Conservation (phyloP, 768 basidiomycete species). For the Lentinula guzmanii region DNA sequence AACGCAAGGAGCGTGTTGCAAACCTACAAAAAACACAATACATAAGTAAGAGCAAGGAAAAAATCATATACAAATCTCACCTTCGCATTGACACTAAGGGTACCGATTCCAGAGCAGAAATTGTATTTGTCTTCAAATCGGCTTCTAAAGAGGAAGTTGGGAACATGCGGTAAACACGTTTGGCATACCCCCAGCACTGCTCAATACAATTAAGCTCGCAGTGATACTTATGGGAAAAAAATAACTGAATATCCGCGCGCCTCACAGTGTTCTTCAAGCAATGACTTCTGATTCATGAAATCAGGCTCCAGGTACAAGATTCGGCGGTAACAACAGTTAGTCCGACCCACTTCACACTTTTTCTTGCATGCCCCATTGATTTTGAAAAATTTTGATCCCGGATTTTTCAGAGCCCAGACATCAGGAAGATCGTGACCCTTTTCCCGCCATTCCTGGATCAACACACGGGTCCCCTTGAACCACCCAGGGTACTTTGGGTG, state of each 20-base stretch:
- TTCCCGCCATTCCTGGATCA: constrained; percentile 9
- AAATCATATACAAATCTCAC: neutral
- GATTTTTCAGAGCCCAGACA: neutral
- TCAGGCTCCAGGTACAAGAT: constrained; percentile 24
- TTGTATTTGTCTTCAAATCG: constrained; percentile 21
- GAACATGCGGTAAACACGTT: constrained; percentile 15
- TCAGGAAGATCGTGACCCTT: no score
- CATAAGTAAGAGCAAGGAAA: neutral
- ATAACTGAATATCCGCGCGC: constrained; percentile 16
- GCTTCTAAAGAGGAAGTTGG: constrained; percentile 14
- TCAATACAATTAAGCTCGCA: constrained; percentile 23
- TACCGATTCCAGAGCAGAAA: constrained; percentile 17
- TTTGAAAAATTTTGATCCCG: neutral
- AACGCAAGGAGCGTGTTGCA: constrained; percentile 15
- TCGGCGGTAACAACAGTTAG: constrained; percentile 18
- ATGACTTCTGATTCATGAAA: constrained; percentile 15
- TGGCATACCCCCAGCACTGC: constrained; percentile 17
- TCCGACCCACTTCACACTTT: constrained; percentile 9
- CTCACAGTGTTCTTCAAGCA: constrained; percentile 8
- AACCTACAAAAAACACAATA: constrained; percentile 9
- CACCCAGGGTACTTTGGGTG: neutral
- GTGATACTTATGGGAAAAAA: constrained; percentile 25
- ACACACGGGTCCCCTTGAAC: constrained; percentile 17
- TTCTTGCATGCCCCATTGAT: constrained; percentile 1
- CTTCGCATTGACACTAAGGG: constrained; percentile 13